Percentiles rank a stretch among this genome's conserved stretches.
Evolutionary conservation across 208 protist genomes (phyloP).

Genomic region (Trypanosoma avium): DNA sequence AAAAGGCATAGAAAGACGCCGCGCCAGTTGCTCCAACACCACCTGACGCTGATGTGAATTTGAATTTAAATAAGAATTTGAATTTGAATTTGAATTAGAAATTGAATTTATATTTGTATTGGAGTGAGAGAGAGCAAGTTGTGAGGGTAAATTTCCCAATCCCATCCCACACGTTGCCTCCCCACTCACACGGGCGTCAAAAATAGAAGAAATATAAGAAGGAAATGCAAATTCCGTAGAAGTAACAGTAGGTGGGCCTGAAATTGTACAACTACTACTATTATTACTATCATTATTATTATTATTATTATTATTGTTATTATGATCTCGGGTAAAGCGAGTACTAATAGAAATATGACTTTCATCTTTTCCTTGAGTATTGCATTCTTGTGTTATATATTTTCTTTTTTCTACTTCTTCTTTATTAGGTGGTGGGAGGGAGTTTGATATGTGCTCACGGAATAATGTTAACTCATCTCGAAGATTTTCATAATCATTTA

Average conservation of each 20-base stretch:
- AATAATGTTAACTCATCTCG: background rate
- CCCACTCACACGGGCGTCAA: background rate
- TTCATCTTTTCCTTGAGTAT: background rate
- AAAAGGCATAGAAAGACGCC: constrained; percentile 2
- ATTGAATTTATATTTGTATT: too few relatives aligned
- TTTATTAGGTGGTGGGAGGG: too few relatives aligned
- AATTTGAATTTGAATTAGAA: too few relatives aligned
- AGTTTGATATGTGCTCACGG: background rate
- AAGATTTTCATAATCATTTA: background rate
- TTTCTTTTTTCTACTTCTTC: background rate
- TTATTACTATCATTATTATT: background rate
- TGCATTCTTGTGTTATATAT: background rate
- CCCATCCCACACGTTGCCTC: background rate
- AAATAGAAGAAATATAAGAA: background rate
- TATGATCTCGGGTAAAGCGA: background rate
- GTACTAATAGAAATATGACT: background rate
- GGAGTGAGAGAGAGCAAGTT: too few relatives aligned
- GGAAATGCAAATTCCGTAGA: background rate
- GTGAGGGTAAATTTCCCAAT: background rate
- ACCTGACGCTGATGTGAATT: constrained; percentile 9
- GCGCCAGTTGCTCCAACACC: constrained; percentile 15
- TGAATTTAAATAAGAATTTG: too few relatives aligned
- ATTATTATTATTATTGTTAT: background rate
- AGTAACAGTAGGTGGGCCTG: background rate
- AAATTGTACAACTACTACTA: background rate